Evolutionary conservation across 1,284 basidiomycete species (phyloP), one percentile per base, ranked within the genome.

Genomic region (Marasmius tenuissimus): DNA sequence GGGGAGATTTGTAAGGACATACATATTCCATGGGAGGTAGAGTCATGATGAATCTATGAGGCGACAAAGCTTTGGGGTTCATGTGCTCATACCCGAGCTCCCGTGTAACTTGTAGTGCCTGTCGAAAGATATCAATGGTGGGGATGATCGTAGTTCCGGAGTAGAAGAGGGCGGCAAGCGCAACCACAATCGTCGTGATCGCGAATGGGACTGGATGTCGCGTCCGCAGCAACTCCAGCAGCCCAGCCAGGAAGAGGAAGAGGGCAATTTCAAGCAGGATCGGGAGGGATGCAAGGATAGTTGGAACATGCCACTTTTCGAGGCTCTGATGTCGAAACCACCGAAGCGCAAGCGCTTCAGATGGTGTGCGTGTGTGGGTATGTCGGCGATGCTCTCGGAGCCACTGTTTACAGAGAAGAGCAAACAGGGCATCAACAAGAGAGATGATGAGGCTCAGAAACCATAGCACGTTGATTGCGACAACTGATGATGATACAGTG

Each of bases 351-450:
- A 33, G 18, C 6, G 57, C 57, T 27, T 61, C 40, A 10, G n/a
- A 49, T n/a, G 40, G 53, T 35, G 47, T 39, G 3, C 27, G n/a
- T 11, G 53, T 60, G 16, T 22, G 34, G 16, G 48, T 40, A 8
- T 61, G 54, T 8, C 60, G 60, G n/a, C 45, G 40, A 53, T 58
- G 48, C 35, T 56, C 63, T 6, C 61, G 51, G 12, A 63, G 33
- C 61, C 61, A 63, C 48, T 63, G 61, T 40, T 63, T 63, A 52
- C 58, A 59, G 8, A 63, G 53, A 1, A 63, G 53, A 11, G 58
- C 52, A 16, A 60, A n/a, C 10, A 59, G 39, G 16, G 57, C 61
- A 1, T 56, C 33, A 20, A 51, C 42, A 9, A 63, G 49, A 2
- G 58, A 33, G 11, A 59, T 38, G n/a, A 42, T 48, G 16, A 63